Base-by-base conservation (phyloP, 208 protist species). In the Leishmania braziliensis region DNA sequence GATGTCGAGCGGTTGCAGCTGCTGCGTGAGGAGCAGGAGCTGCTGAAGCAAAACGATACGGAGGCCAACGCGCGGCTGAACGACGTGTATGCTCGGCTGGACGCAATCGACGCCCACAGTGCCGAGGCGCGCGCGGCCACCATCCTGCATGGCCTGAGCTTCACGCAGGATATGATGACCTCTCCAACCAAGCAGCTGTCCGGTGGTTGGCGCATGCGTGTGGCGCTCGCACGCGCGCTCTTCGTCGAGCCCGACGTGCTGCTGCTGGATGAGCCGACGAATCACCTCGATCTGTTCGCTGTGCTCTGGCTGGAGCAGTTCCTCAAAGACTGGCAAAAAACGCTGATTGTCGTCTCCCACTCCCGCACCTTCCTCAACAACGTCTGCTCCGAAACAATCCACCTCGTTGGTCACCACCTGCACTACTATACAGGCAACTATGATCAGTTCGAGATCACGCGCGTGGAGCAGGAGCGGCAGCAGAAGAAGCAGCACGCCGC, bases 281-380 rank as follows among this genome's bases (percentile, higher is more conserved):
- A 99, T 90, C 98, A 99, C 78, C 91, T 99, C 2, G 99, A 99
- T 88, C 86, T 99, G 29, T 97, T 99, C 85, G 98, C 98, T 10
- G 97, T 99, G 68, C 89, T 99, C 60, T 99, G 99, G 99, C 93
- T 99, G 10, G 98, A 99, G 90, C 91, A 96, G 58, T 99, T 99
- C 86, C 89, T 99, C 36, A 87, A 91, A 85, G 91, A 95, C 54
- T 99, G 97, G 95, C 87, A 96, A 60, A 95, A 96, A 77, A 99
- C 98, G 62, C 89, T 99, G 10, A 86, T 99, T 3, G 93, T 99
- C 3, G 98, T 99, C 10, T 99, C 98, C 58, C 99, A 99, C 93
- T 98, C 98, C 77, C 94, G 98, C 36, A 95, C 94, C 20, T 99
- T 99, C 82, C 87, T 99, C 0, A 99, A 99, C 89, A 92, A 92